Base-by-base conservation (phyloP, 352 stramenopile species). In the Albugo candida region DNA sequence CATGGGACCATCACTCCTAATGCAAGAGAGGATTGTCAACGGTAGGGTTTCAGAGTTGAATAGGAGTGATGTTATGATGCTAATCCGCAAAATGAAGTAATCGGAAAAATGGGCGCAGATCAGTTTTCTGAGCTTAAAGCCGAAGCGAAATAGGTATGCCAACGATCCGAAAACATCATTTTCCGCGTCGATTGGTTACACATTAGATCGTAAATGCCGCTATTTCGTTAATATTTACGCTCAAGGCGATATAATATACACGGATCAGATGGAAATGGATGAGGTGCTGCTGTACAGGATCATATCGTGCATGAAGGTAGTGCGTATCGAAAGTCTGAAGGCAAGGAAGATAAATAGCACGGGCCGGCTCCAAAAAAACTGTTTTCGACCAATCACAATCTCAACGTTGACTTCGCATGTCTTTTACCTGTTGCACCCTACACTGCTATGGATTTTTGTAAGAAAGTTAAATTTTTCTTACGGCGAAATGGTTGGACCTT, bases 301-400 rank as follows among this genome's bases (percentile, higher is more conserved):
- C 89, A 93, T 48, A 88, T 97, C 31, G 92, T 97, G 61, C 88
- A 97, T 56, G 93, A 98, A 77, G 91, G 93, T 47, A 93, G 79
- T 19, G 81, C 87, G 47, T 97, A 92, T 67, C 77, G 93, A 36
- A 97, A 98, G 60, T 98, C 97, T 68, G 87, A 97, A 65, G 93
- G 87, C 38, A 88, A 98, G 69, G 85, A 94, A 38, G 91, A 98
- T 67, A 93, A 95, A 48, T 96, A 89, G 36, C 93, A 98, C 61
- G 91, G 91, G 13, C 89, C 92, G 52, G 77, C 84, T 16, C 79
- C 85, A 11, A 97, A 98, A 74, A 93, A 92, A 45, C 67, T 97
- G 34, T 97, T 96, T 52, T 96, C 81, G 10, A 93, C 84, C 54
- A 79, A 85, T 11, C 84, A 97, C 68, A 98, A 97, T 48, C 77